Percentiles rank a stretch among this genome's conserved stretches.
Conservation (phyloP, 2,329 filamentous ascomycete genomes). For the Acephala macrosclerotiorum region DNA sequence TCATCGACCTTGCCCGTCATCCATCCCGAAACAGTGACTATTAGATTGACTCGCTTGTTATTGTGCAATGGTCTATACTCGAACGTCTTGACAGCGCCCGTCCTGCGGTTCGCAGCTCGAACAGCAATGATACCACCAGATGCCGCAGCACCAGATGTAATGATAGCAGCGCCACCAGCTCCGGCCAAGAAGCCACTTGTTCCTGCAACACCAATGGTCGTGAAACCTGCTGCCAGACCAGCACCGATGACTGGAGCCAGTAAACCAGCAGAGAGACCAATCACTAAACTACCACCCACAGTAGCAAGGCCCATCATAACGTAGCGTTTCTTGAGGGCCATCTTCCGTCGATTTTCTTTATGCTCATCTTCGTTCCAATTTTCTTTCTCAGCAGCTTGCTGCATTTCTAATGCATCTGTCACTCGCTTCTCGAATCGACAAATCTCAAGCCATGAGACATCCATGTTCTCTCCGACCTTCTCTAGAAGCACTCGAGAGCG, state of each 20-base stretch:
- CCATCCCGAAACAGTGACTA: constrained; percentile 95
- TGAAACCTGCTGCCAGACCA: constrained; percentile 92
- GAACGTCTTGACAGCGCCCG: constrained; percentile 92
- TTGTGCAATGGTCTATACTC: constrained; percentile 97
- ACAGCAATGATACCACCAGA: constrained; percentile 88
- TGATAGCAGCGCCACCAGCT: constrained; percentile 90
- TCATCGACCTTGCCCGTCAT: constrained; percentile 99
- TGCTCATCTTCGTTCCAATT: constrained; percentile 98
- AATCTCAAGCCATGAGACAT: constrained; percentile 90
- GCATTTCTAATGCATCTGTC: constrained; percentile 96
- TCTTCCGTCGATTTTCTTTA: constrained; percentile 84
- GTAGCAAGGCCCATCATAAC: constrained; percentile 97
- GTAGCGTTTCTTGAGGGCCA: constrained; percentile 81
- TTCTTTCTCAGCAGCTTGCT: constrained; percentile 91
- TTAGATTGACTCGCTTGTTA: constrained; percentile 95
- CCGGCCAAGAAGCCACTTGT: constrained; percentile 90
- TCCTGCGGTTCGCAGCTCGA: constrained; percentile 84
- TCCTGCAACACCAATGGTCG: constrained; percentile 90
- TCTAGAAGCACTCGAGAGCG: constrained; percentile 87
- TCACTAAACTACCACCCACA: constrained; percentile 92
- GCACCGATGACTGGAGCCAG: constrained; percentile 93
- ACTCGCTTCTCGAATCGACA: constrained; percentile 97
- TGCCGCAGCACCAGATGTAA: constrained; percentile 86
- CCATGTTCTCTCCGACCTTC: constrained; percentile 79
- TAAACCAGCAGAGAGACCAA: constrained; percentile 90